These are phyloP conservation scores for Iberis amara DNA, from an alignment of 441 rosid species.

Conservation along the genomic window DNA sequence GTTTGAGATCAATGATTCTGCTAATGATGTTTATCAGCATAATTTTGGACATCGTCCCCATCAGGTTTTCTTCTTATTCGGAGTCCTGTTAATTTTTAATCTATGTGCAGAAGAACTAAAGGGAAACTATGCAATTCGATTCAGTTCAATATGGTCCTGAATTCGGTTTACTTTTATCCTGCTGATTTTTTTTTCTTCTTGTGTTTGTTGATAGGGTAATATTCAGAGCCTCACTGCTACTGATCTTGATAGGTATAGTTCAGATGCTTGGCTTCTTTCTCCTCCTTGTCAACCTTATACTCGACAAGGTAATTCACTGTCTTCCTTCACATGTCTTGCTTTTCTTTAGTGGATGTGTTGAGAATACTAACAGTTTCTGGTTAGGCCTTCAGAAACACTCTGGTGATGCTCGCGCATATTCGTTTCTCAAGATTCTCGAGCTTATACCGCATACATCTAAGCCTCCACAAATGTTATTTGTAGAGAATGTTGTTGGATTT, in stretches of 20 bases:
- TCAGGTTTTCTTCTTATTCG: slow-evolving; percentile 44
- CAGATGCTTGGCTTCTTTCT: slow-evolving; percentile 92
- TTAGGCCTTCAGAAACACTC: slow-evolving; percentile 92
- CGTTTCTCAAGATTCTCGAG: slow-evolving; percentile 83
- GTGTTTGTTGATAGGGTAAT: slow-evolving; percentile 53
- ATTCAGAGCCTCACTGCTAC: slow-evolving; percentile 75
- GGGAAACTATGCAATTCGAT: neutral
- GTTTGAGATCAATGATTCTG: slow-evolving; percentile 79
- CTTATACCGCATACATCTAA: slow-evolving; percentile 52
- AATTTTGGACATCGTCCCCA: slow-evolving; percentile 84
- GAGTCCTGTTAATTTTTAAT: neutral
- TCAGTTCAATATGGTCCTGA: too few species aligned
- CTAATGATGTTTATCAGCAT: slow-evolving; percentile 84
- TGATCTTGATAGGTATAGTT: slow-evolving; percentile 64
- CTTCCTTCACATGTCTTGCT: neutral
- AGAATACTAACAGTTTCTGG: slow-evolving; percentile 3
- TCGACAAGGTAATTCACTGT: slow-evolving; percentile 60
- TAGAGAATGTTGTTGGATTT: slow-evolving; percentile 94
- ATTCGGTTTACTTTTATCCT: too few species aligned
- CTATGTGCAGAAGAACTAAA: neutral
- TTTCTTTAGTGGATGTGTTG: slow-evolving; percentile 15
- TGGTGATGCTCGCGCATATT: slow-evolving; percentile 81
- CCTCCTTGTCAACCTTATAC: slow-evolving; percentile 99
- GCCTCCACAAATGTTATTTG: slow-evolving; percentile 70
- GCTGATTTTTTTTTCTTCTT: neutral